Evolutionary conservation across 164 flowering plant genomes (phyloP), one percentile per base, ranked within the genome.

Genomic region (Platanus orientalis): DNA sequence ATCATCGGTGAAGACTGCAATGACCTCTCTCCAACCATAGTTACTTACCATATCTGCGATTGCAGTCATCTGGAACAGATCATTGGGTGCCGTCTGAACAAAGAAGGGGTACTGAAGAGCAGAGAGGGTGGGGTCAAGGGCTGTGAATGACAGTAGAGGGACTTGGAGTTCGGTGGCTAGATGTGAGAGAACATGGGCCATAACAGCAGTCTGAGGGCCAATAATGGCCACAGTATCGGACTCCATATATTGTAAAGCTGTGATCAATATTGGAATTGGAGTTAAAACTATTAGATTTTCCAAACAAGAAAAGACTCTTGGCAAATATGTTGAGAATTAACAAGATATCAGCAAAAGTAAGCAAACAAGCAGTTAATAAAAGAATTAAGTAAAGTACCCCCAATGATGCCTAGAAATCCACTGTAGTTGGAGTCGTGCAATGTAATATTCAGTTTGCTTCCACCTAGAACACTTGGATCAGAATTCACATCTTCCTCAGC

Each of bases 401-500:
- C 89, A 44, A 85, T 65, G 53, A 89, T 76, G 65, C 84, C 67
- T 1, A 75, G 67, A 70, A 89, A 89, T 51, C 84, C 86, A 56
- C 84, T 89, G 69, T 50, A 70, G 57, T 89, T 89, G 40, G 85
- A 72, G 64, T 87, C 88, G 58, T 83, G 81, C 34, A 78, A 14
- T 11, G 73, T 57, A 55, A 82, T 73, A 19, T 51, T 51, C 39
- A 89, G 57, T 69, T 81, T 85, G 13, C 70, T 69, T 28, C 88
- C 96, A 11, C 79, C 77, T 7, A 89, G 86, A 64, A 89, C 9
- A 54, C 57, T 73, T 0, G 84, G 76, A 70, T 84, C 80, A 20
- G 90, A 73, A 67, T 89, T 89, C 6, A 89, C 73, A 68, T 89
- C 96, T 20, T 75, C 57, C 55, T 79, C 80, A 32, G 96, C 96